Evolutionary conservation across 495 filamentous ascomycete species (phyloP).

Genomic region (Podospora didyma): DNA sequence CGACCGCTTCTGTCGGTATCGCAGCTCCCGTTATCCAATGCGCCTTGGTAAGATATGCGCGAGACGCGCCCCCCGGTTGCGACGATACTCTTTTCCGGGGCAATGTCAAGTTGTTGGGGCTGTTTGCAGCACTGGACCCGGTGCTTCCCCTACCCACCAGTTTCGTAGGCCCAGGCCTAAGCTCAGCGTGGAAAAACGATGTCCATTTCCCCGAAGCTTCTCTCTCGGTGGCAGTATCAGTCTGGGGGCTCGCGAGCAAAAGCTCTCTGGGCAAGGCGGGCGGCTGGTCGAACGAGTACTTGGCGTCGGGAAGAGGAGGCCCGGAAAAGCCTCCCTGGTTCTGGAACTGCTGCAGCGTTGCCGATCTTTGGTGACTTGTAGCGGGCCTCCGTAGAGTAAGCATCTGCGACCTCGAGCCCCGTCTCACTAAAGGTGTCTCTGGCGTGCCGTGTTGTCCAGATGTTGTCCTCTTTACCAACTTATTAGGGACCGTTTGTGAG

Average conservation of each 20-base stretch:
- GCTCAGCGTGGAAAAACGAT: conserved; percentile 44
- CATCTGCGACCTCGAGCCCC: conserved; percentile 49
- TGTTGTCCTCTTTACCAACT: conserved; percentile 78
- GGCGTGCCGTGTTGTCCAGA: conserved; percentile 51
- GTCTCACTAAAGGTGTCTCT: conserved; percentile 26
- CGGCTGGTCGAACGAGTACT: conserved; percentile 33
- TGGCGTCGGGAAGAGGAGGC: conserved; percentile 21
- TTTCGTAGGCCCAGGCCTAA: conserved; percentile 17
- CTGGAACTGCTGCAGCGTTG: conserved; percentile 57
- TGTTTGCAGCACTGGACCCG: conserved; percentile 20
- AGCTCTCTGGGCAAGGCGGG: conserved; percentile 17
- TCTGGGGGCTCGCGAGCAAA: conserved; percentile 9
- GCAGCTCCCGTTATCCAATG: conserved; percentile 22
- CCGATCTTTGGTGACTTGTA: conserved; percentile 82
- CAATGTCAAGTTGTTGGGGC: conserved; percentile 20
- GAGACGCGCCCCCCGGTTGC: conserved; percentile 11
- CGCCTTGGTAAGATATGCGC: conserved; percentile 31
- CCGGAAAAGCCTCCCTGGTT: conserved; percentile 11
- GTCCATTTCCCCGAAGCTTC: conserved; percentile 34
- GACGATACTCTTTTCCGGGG: conserved; percentile 27
- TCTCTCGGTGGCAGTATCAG: conserved; percentile 11
- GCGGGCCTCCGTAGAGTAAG: conserved; percentile 69
- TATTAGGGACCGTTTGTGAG: conserved; percentile 62
- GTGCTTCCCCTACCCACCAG: conserved; percentile 15
- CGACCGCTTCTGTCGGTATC: conserved; percentile 8